These are phyloP conservation scores for Oryza rufipogon DNA, from an alignment of 176 grass and related monocot species.

Conservation along the genomic window DNA sequence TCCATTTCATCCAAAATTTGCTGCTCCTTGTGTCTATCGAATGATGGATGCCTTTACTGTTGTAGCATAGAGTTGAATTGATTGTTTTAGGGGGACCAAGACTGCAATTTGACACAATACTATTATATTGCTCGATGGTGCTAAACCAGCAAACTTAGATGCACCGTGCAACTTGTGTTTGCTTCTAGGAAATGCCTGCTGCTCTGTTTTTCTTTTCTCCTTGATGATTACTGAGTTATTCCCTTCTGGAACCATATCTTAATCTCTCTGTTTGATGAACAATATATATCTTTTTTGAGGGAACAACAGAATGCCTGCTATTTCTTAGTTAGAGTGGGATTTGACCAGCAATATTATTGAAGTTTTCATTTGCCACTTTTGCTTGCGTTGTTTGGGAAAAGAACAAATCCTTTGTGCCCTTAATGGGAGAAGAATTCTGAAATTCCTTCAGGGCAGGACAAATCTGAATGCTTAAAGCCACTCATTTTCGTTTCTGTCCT, in stretches of 20 bases:
- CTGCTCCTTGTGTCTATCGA: conserved; percentile 7
- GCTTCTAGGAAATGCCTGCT: conserved; percentile 21
- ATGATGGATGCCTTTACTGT: conserved; percentile 26
- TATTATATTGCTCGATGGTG: conserved; percentile 31
- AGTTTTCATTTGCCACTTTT: conserved; percentile 19
- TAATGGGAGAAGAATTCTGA: background rate
- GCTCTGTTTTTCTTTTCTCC: background rate
- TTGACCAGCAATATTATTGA: background rate
- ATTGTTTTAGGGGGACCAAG: conserved; percentile 38
- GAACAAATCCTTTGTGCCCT: background rate
- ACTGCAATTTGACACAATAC: conserved; percentile 24
- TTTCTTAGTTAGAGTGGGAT: background rate
- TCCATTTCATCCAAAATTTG: conserved; percentile 42
- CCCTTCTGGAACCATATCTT: background rate
- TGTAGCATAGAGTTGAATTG: conserved; percentile 32
- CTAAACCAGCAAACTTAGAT: conserved; percentile 27
- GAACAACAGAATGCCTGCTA: background rate
- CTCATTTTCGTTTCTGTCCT: conserved; percentile 34
- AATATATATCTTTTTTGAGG: background rate
- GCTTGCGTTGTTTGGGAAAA: background rate
- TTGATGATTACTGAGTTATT: conserved; percentile 23
- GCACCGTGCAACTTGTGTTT: conserved; percentile 15
- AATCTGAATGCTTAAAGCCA: conserved; percentile 27
- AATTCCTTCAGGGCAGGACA: conserved; percentile 39
- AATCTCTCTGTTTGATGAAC: background rate